Conservation (phyloP, 2,329 filamentous ascomycete genomes). For the Paracorniculantispora psalliotae region DNA sequence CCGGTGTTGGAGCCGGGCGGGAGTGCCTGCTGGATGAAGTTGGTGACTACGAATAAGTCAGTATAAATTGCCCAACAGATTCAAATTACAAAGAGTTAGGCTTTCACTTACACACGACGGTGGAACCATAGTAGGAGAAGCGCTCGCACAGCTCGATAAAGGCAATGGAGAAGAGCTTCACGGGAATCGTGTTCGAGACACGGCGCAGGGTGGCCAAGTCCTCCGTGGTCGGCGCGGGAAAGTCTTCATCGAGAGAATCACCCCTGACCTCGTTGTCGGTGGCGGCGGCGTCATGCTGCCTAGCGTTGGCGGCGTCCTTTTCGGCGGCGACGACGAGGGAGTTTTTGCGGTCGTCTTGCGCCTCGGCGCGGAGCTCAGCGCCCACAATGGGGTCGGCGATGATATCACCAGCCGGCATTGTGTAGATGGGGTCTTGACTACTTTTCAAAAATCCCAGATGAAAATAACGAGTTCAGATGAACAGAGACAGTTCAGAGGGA, state of each 20-base stretch:
- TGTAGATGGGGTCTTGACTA: neutral
- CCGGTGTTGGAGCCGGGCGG: conserved; percentile 52
- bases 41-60: conserved; percentile 37
- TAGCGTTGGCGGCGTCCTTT: neutral
- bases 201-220: conserved; percentile 49
- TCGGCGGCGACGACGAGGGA: conserved; percentile 1
- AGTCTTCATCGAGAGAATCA: neutral
- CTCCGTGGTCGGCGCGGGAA: conserved; percentile 40
- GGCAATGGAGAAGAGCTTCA: conserved; percentile 57
- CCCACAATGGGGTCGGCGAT: conserved; percentile 26
- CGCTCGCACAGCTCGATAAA: conserved; percentile 68
- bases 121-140: conserved; percentile 67
- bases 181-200: conserved; percentile 53
- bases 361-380: conserved; percentile 13
- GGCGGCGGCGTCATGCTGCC: conserved; percentile 19
- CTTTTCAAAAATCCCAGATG: too few species aligned
- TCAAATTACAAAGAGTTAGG: neutral
- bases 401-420: conserved; percentile 15
- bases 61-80: neutral
- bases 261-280: conserved; percentile 13
- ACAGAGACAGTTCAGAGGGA: neutral
- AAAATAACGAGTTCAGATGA: neutral
- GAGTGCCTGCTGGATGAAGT: conserved; percentile 57
- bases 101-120: conserved; percentile 53
- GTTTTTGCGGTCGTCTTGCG: conserved; percentile 16